Base-by-base conservation (phyloP, 257 asterid genomes). In the Lycium ferocissimum region DNA sequence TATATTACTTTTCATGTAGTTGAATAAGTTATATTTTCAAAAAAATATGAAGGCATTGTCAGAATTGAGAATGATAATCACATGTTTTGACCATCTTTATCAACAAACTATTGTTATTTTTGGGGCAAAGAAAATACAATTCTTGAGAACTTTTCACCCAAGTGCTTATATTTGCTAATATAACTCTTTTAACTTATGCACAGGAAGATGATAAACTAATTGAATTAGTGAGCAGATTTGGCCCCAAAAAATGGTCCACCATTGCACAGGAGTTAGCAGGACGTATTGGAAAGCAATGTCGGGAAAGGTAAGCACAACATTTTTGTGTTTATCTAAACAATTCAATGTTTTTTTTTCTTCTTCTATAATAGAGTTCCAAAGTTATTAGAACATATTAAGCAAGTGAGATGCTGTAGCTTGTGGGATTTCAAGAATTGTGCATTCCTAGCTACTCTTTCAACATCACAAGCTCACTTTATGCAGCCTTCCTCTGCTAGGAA, bases 231-330 rank as follows among this genome's bases (percentile, higher is more conserved):
- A 86, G 90, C 38, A 93, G 79, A 84, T 90, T 88, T 85, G 99
- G 99, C 80, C 94, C 99, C 43, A 93, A 92, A 87, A 97, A 97
- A 84, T 97, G 99, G 99, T 94, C 99, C 86, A 93, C 96, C 57
- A 92, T 97, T 86, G 95, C 99, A 65, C 97, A 95, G 57, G 94
- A 92, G 89, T 97, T 97, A 87, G 98, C 97, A 17, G 99, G 99
- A 78, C 98, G 99, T 67, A 97, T 97, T 63, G 99, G 99, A 84
- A 96, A 97, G 90, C 99, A 97, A 88, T 97, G 99, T 56, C 93
- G 99, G 78, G 99, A 95, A 90, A 92, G 98, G 98, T 93, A 85
- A 85, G 84, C 86, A 78, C 17, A 0, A 2, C 66, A 33, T 4
- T 4, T 53, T 51, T 53, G 35, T 78, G 82, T 54, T 33, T 18